Base-by-base conservation (phyloP, 768 basidiomycete species). In the Lentinula aciculospora region DNA sequence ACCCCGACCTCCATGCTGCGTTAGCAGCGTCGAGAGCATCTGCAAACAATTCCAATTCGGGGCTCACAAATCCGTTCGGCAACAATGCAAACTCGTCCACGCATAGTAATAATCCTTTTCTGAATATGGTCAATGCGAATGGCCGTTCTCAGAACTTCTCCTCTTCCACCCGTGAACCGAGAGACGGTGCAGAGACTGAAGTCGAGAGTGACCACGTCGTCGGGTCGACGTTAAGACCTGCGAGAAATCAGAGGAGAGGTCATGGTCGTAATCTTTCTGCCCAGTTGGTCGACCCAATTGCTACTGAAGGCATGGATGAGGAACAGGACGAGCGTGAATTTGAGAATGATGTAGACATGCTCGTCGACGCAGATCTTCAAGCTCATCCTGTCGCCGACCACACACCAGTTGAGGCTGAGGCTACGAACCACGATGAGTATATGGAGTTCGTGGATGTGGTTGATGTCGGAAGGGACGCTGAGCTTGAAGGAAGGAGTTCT, bases 251-350 rank as follows among this genome's bases (percentile, higher is more conserved):
- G 39, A 27, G 53, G 15, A 55, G 37, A 27, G 54, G 56, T 13
- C 32, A 36, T 3, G 39, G 47, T 17, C 37, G 42, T 21, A 54
- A 59, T 27, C 48, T 44, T 28, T 31, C 46, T 28, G 61, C 61
- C 40, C 53, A 58, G 55, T 32, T 54, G 15, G 34, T 36, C 46
- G 34, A 29, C 29, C 40, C 34, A 29, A 10, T 40, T 17, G 67
- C 63, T 1, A 73, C 71, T 25, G 70, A 69, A 19, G 74, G 74
- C 63, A 74, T 72, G 29, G 74, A 75, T 54, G 72, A 73, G 2
- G 74, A 76, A 56, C 69, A 47, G 57, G 49, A 58, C 51, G 53
- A 50, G 53, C 36, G 55, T 17, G 55, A 37, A 37, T 51, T 31
- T 37, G 58, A 49, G 5, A 62, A 62, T 54, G 62, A 62, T 9